phyloP scores from a whole-genome alignment of 257 asterid genomes.

The Nicotiana obtusifolia region DNA sequence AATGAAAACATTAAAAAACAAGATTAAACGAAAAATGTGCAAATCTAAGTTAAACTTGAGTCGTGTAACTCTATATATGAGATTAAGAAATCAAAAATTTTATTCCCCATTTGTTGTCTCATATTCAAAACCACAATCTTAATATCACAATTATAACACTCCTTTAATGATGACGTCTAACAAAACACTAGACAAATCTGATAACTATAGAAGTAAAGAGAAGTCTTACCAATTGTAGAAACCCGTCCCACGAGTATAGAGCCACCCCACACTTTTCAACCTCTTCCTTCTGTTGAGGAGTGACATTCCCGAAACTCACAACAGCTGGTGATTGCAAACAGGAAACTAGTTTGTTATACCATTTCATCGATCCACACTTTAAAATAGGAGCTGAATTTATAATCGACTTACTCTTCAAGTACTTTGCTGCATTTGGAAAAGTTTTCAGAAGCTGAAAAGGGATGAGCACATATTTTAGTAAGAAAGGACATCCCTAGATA shows the following conservation, averaged over 20 bases:
- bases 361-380: neutral
- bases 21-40: neutral
- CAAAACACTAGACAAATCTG: neutral
- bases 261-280: conserved; percentile 37
- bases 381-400: neutral
- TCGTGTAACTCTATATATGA: neutral
- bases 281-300: conserved; percentile 66
- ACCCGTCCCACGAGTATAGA: conserved; percentile 17
- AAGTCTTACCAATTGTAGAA: conserved; percentile 16
- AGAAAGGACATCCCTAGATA: conserved; percentile 8
- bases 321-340: conserved; percentile 43
- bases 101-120: neutral
- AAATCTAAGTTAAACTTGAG: neutral
- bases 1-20: neutral
- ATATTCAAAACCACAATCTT: neutral
- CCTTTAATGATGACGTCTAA: neutral
- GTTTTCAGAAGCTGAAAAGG: conserved; percentile 75
- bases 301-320: conserved; percentile 79
- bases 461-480: conserved; percentile 22
- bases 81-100: neutral
- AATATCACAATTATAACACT: neutral
- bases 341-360: neutral
- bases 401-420: conserved; percentile 67
- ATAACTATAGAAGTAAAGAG: neutral
- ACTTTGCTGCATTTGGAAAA: conserved; percentile 53